Base-by-base conservation (phyloP, 1,139 yeast genomes). In the Protomyces arabidopsidicola region DNA sequence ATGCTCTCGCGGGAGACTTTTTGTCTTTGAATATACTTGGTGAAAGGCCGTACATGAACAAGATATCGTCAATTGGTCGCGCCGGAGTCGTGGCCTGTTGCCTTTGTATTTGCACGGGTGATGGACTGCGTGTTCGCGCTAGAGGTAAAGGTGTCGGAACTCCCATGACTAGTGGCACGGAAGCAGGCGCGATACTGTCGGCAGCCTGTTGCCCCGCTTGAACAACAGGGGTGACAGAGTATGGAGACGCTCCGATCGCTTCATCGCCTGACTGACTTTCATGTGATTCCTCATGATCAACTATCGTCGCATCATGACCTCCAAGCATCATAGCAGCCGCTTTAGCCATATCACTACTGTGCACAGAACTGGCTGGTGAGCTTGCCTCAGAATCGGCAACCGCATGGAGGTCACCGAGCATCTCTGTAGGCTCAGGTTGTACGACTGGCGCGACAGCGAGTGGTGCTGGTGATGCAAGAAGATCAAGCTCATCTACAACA, bases 11-110 rank as follows among this genome's bases (percentile, higher is more conserved):
- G 10, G n/a, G 18, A 24, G 42, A 16, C 42, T 38, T 38, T 18
- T 5, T 42, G 27, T 42, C 48, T 18, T 42, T n/a, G 22, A 42
- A 42, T 18, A 42, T 42, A 20, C 48, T 42, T 24, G 48, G 48
- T 10, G 48, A 42, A 16, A 42, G 48, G 20, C 48, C 48, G 10
- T n/a, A 42, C 48, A 42, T 42, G 48, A 42, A 20, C 48, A 42
- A 18, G 10, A 31, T 20, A 16, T 55, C 60, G n/a, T 55, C 53
- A 45, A 55, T 45, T 2, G 60, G 60, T 10, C 60, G 31, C 24
- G 53, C 42, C 5, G 60, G 60, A 5, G 60, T 55, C 20, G 45
- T 55, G 45, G 22, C 16, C 1, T 27, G 31, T 27, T 27, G 31
- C 31, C 31, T 27, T 27, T 27, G 31, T 38, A 22, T 2, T 36